Percentiles rank a stretch among this genome's conserved stretches.
Conservation (phyloP, 371 early-diverging fungal genomes). For the Syncephalastrum racemosum region DNA sequence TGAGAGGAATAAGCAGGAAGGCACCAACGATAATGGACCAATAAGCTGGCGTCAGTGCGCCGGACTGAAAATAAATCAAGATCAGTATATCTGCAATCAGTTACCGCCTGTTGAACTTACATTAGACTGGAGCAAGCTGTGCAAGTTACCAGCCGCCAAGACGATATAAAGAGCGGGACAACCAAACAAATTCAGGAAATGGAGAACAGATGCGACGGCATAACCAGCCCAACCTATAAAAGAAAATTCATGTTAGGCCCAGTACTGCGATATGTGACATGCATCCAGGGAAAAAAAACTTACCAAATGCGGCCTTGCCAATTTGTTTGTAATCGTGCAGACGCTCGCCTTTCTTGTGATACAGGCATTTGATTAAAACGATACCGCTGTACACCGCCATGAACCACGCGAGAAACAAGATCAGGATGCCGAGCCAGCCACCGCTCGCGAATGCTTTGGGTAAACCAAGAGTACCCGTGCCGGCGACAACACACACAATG, state of each 20-base stretch:
- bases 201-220: slow-evolving; percentile 59
- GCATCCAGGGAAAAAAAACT: slow-evolving; percentile 21
- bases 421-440: slow-evolving; percentile 50
- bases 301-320: slow-evolving; percentile 57
- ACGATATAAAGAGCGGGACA: slow-evolving; percentile 79
- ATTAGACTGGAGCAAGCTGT: slow-evolving; percentile 45
- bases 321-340: slow-evolving; percentile 62
- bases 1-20: slow-evolving; percentile 70
- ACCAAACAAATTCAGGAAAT: slow-evolving; percentile 69
- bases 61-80: slow-evolving; percentile 14
- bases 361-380: slow-evolving; percentile 38
- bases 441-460: slow-evolving; percentile 37
- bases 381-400: slow-evolving; percentile 45
- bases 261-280: no score
- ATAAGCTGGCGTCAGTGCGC: slow-evolving; percentile 20
- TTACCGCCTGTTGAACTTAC: slow-evolving; percentile 8
- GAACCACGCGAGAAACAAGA: slow-evolving; percentile 32
- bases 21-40: slow-evolving; percentile 70
- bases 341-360: slow-evolving; percentile 49
- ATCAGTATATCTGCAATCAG: not conserved
- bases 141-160: slow-evolving; percentile 67
- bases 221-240: slow-evolving; percentile 55
- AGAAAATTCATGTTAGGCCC: not conserved
- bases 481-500: slow-evolving; percentile 81
- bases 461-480: slow-evolving; percentile 85